Base-by-base conservation (phyloP, 495 filamentous ascomycete species). In the Penicillium fimorum region DNA sequence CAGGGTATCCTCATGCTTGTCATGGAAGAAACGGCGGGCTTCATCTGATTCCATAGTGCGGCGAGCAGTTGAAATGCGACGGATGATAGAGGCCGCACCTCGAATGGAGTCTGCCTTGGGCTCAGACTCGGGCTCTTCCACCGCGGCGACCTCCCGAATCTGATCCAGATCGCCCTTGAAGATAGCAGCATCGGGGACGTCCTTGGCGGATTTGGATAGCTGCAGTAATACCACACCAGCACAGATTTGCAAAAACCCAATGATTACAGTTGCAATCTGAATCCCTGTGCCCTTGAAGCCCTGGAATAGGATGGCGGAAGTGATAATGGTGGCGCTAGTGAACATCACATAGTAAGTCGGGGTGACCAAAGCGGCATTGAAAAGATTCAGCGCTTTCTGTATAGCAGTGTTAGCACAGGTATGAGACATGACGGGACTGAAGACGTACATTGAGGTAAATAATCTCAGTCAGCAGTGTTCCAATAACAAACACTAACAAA, bases 341-440 rank as follows among this genome's bases (percentile, higher is more conserved):
- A 98, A 98, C 77, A 90, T 92, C 57, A 98, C 94, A 67, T 98
- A 98, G 73, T 98, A 98, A 4, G 94, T 98, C 0, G 94, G 94
- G 0, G 94, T 98, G 50, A 98, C 94, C 55, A 98, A 82, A 2
- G 94, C 94, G 29, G 94, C 95, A 66, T 98, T 98, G 79, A 94
- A 98, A 45, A 98, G 64, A 69, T 98, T 98, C 40, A 98, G 81
- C 17, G 94, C 94, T 97, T 98, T 98, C 94, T 98, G 73, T 61
- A 61, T 32, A 24, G 35, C n/a, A 17, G 11, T 15, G 60, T 79
- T 58, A 79, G 71, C 33, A 51, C 18, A 18, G 4, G 37, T 43
- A 5, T 18, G 41, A 32, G 7, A 46, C 22, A 15, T 4, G 27
- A 59, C 32, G 50, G 27, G 53, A 37, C 51, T 27, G 25, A 4